Percentiles rank a stretch among this genome's conserved stretches.
These are phyloP conservation scores for Collybia nuda DNA, from an alignment of 768 basidiomycete genomes.

Conservation along the genomic window DNA sequence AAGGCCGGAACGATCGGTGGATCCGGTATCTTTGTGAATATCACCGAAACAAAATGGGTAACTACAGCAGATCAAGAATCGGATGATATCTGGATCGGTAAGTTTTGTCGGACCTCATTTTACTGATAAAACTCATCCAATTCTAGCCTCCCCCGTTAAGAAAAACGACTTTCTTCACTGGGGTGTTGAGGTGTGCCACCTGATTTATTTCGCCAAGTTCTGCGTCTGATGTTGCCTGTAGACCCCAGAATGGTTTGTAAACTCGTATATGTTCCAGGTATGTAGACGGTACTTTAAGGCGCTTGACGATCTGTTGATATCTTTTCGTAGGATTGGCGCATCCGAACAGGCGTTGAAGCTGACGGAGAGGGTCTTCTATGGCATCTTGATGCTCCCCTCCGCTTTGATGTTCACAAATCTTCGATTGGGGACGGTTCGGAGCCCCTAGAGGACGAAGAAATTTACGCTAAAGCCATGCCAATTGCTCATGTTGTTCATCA, in stretches of 20 bases:
- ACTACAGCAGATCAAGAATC: not conserved
- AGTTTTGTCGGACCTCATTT: not conserved
- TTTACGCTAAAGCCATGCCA: constrained; percentile 10
- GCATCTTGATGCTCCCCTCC: constrained; percentile 7
- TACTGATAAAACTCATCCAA: too few species aligned
- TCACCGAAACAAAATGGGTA: too few species aligned
- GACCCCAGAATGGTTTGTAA: constrained; percentile 1
- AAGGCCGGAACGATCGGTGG: not conserved
- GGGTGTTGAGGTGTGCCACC: too few species aligned
- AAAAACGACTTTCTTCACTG: too few species aligned
- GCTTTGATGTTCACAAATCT: constrained; percentile 10
- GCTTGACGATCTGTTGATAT: not conserved
- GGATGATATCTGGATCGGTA: not conserved
- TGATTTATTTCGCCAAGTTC: too few species aligned
- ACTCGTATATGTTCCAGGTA: constrained; percentile 1
- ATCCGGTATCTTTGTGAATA: not conserved
- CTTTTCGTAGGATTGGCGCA: constrained; percentile 10
- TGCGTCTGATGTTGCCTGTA: too few species aligned
- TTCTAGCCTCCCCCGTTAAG: too few species aligned
- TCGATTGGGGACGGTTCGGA: constrained; percentile 5
- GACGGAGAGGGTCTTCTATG: constrained; percentile 5
- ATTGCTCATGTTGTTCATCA: constrained; percentile 11
- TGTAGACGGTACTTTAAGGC: not conserved
- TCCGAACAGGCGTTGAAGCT: not conserved
- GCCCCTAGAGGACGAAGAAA: constrained; percentile 1